Percentiles rank a stretch among this genome's conserved stretches.
These are phyloP conservation scores for Trypanosoma caninum DNA, from an alignment of 208 protist species.

Conservation along the genomic window DNA sequence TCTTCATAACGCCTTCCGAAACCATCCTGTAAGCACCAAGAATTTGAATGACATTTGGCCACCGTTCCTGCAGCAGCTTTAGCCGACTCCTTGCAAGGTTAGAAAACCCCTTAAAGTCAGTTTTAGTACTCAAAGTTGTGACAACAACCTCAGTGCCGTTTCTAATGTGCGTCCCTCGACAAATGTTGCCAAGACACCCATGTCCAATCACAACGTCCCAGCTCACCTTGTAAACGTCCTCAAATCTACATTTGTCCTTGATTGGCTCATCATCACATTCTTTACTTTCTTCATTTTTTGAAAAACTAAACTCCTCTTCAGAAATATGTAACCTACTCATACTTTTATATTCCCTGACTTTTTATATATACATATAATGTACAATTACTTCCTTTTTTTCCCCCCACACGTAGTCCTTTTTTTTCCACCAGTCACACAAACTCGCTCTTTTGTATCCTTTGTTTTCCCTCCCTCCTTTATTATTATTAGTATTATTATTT, in stretches of 20 bases:
- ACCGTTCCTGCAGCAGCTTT: background rate
- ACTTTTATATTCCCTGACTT: no score
- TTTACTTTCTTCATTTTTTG: background rate
- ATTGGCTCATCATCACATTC: background rate
- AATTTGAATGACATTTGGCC: background rate
- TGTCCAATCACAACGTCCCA: background rate
- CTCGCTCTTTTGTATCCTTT: background rate
- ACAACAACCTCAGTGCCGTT: background rate
- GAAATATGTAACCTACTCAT: no score
- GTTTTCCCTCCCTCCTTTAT: background rate
- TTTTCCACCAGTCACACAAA: no score
- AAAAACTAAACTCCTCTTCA: no score
- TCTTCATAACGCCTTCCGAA: background rate
- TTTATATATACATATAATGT: slow-evolving; percentile 4
- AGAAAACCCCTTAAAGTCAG: background rate
- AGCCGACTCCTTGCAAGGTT: background rate
- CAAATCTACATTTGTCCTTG: background rate
- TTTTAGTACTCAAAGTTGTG: background rate
- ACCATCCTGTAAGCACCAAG: background rate
- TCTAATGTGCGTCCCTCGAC: background rate
- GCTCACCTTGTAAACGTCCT: background rate
- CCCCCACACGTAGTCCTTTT: no score
- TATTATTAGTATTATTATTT: no score
- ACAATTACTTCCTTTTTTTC: background rate
- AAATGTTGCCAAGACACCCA: background rate